Base-by-base conservation (phyloP, 768 basidiomycete genomes). In the Naematelia aurantialba region DNA sequence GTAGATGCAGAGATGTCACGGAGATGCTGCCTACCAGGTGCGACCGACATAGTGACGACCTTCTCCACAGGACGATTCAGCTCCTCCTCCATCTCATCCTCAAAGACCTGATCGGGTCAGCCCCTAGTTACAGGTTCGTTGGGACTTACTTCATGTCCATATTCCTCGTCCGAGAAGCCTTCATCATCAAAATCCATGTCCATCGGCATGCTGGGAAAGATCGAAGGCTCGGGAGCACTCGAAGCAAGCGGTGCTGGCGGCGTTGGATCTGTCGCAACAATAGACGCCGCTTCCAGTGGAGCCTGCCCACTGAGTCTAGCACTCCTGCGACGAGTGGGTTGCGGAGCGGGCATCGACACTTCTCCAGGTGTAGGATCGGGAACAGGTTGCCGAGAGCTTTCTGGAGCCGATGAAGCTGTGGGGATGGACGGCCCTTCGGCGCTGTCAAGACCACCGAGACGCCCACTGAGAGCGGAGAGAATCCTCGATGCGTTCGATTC, bases 21-120 rank as follows among this genome's bases (percentile, higher is more conserved):
- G n/a, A n/a, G n/a, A n/a, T n/a, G n/a, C n/a, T n/a, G 29, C 68
- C 59, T 13, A 70, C 72, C 89, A 79, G 89, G 87, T 19, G 83
- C 84, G 10, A 94, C 84, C 11, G 88, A 86, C 25, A 97, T 79
- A 27, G 85, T 89, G 45, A 96, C 87, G 0, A 91, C 91, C 78
- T 88, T 91, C 62, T 94, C 92, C 11, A 84, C 80, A 4, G 84
- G 79, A 19, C 83, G 82, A 48, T 59, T 50, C 31, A 81, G 81
- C 69, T 90, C 88, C 17, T 83, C 83, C 60, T 92, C 88, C 46
- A 85, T 85, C 14, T 90, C 92, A 1, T 91, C 91, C 54, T 93
- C 89, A 62, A 89, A 89, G 12, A 94, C 87, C 82, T 85, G 65
- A 5, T 25, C 21, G n/a, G 54, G 47, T 59, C 13, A 46, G 60